These are phyloP conservation scores for Penicillium sclerotigenum DNA, from an alignment of 2,329 filamentous ascomycete genomes.

Conservation along the genomic window DNA sequence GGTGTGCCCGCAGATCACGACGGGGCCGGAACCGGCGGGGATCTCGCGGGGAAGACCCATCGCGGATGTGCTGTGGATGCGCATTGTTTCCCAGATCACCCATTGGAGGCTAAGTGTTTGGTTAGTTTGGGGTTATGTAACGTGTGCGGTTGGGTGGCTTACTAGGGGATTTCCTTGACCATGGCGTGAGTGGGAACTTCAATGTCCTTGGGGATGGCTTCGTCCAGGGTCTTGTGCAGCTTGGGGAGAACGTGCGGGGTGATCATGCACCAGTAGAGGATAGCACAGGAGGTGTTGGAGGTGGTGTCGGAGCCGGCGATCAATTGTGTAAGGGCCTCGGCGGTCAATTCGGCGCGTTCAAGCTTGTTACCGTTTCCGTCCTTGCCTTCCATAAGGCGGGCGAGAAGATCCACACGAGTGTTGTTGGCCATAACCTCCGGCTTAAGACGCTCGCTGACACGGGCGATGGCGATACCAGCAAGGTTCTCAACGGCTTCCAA, in stretches of 20 bases:
- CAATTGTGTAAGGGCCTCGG: conserved; percentile 84
- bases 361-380: conserved; percentile 75
- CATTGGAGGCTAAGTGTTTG: conserved; percentile 52
- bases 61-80: conserved; percentile 80
- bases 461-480: conserved; percentile 81
- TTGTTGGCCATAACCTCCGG: conserved; percentile 59
- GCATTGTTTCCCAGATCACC: conserved; percentile 79
- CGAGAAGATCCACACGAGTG: conserved; percentile 74
- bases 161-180: conserved; percentile 72
- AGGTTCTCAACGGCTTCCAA: conserved; percentile 73
- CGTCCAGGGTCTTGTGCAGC: conserved; percentile 73
- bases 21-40: conserved; percentile 59
- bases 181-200: conserved; percentile 68
- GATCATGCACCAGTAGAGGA: conserved; percentile 71
- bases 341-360: conserved; percentile 75
- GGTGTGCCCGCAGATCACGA: conserved; percentile 63
- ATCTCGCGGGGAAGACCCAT: conserved; percentile 78
- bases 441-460: conserved; percentile 71
- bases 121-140: conserved; percentile 3
- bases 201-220: conserved; percentile 58
- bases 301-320: conserved; percentile 69
- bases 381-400: conserved; percentile 78
- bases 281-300: conserved; percentile 73
- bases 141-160: conserved; percentile 17
- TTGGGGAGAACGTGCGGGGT: conserved; percentile 69